phyloP scores from a whole-genome alignment of 306 rosid species.

The Dryas alaskensis region DNA sequence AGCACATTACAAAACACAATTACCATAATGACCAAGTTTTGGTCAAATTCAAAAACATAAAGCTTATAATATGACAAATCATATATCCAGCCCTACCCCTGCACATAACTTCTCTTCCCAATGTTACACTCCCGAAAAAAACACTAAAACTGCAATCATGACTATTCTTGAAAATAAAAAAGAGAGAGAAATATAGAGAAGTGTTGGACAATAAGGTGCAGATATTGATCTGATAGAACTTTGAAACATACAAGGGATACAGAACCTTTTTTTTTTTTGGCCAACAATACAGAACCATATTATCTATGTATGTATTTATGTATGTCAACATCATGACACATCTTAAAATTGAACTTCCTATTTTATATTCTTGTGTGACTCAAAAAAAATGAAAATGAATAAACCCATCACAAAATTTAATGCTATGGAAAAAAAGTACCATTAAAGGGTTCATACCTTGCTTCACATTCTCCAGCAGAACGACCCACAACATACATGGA shows the following conservation, averaged over 20 bases:
- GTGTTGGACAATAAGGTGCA: not conserved
- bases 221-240: not conserved
- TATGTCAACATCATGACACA: not conserved
- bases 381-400: not conserved
- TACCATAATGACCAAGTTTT: not conserved
- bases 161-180: not conserved
- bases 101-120: not conserved
- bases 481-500: slow-evolving; percentile 62
- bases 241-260: not conserved
- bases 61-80: not conserved
- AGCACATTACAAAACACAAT: not conserved
- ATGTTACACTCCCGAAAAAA: not conserved
- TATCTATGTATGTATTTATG: not conserved
- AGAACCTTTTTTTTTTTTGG: not conserved
- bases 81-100: not conserved
- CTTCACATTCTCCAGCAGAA: slow-evolving; percentile 84
- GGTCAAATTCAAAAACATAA: not conserved
- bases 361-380: not conserved
- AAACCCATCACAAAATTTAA: not conserved
- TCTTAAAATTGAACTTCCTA: not conserved
- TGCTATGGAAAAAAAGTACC: not conserved
- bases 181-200: not conserved
- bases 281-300: not conserved
- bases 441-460: slow-evolving; percentile 58
- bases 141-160: not conserved